Evolutionary conservation across 345 rosid genomes (phyloP).

Genomic region (Raphanus raphanistrum): DNA sequence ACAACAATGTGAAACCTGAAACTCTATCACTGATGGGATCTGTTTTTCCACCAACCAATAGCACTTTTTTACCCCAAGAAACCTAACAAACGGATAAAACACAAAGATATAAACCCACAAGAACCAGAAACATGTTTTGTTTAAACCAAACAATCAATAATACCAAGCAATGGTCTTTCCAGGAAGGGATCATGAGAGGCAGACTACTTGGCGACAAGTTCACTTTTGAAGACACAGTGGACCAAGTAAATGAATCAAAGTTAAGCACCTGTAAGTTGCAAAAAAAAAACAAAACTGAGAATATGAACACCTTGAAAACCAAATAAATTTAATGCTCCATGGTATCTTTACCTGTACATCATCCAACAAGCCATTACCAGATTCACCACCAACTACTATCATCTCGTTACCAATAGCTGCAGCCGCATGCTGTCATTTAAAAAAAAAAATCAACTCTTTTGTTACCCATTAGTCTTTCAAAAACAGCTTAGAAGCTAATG

Average conservation of each 20-base stretch:
- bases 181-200: constrained; percentile 91
- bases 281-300: not conserved
- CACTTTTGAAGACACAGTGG: constrained; percentile 77
- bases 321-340: not conserved
- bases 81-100: constrained; percentile 44
- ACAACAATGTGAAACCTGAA: constrained; percentile 57
- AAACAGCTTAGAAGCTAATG: constrained; percentile 12
- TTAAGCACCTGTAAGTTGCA: constrained; percentile 61
- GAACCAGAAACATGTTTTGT: not conserved
- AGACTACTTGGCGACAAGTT: constrained; percentile 90
- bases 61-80: constrained; percentile 91
- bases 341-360: constrained; percentile 78
- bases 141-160: constrained; percentile 27
- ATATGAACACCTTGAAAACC: constrained; percentile 1
- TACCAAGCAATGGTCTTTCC: constrained; percentile 97
- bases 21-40: constrained; percentile 74
- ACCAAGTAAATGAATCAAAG: constrained; percentile 83
- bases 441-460: not conserved
- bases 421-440: constrained; percentile 73
- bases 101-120: not conserved
- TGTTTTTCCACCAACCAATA: constrained; percentile 92
- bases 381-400: constrained; percentile 96
- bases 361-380: constrained; percentile 75
- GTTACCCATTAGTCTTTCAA: not conserved
- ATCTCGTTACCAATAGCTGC: constrained; percentile 88